Evolutionary conservation across 2,329 filamentous ascomycete species (phyloP).

Genomic region (Celoporthe dispersa): DNA sequence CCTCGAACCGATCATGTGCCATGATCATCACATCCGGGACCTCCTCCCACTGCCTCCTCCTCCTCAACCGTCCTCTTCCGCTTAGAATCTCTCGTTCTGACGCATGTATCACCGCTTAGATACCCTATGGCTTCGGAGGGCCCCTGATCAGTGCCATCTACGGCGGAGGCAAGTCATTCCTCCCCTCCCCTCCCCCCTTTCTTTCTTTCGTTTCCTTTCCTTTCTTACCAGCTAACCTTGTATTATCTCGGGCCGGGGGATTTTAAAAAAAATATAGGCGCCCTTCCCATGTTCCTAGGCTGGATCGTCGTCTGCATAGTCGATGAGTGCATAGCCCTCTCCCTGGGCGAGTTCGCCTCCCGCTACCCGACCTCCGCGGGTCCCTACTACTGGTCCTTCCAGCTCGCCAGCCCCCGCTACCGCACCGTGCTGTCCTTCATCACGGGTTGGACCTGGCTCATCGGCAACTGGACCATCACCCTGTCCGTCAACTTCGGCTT

Average conservation of each 20-base stretch:
- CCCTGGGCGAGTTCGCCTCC: slow-evolving; percentile 55
- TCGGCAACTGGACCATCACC: slow-evolving; percentile 57
- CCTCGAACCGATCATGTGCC: background rate
- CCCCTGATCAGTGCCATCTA: slow-evolving; percentile 44
- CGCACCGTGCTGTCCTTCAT: slow-evolving; percentile 55
- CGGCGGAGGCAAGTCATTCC: slow-evolving; percentile 40
- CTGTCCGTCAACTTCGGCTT: slow-evolving; percentile 60
- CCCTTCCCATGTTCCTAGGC: slow-evolving; percentile 59
- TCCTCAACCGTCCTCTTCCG: too few relatives aligned
- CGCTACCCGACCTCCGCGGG: slow-evolving; percentile 57
- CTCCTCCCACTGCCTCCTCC: too few relatives aligned
- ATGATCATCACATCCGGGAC: background rate
- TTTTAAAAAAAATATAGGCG: slow-evolving; percentile 45
- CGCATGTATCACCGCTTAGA: slow-evolving; percentile 37
- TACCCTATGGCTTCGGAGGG: slow-evolving; percentile 55
- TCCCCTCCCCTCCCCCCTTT: slow-evolving; percentile 2
- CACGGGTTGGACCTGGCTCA: slow-evolving; percentile 57
- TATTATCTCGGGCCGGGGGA: too few relatives aligned
- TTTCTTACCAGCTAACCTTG: too few relatives aligned
- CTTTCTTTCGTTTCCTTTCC: too few relatives aligned
- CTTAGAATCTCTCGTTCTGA: background rate
- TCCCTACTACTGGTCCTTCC: slow-evolving; percentile 59
- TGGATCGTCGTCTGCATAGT: slow-evolving; percentile 59
- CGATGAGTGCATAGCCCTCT: slow-evolving; percentile 56
- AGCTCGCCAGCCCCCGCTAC: slow-evolving; percentile 46